These are phyloP conservation scores for Ceratocystis lukuohia DNA, from an alignment of 2,329 filamentous ascomycete genomes.

Conservation along the genomic window DNA sequence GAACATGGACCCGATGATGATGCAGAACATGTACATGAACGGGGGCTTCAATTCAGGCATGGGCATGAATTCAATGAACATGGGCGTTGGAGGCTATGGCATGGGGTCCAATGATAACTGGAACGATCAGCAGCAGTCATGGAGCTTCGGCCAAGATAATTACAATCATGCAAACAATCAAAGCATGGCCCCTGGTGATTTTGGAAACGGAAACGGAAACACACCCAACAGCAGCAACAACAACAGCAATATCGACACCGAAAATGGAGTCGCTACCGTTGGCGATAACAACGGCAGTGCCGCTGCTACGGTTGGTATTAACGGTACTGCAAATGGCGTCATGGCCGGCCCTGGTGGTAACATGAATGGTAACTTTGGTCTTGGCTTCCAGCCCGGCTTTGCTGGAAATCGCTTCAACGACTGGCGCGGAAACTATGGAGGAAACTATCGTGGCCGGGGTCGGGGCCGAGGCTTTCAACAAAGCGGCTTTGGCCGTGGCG, in stretches of 20 bases:
- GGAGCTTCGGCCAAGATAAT: conserved; percentile 80
- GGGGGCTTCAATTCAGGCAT: conserved; percentile 54
- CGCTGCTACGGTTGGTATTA: conserved; percentile 19
- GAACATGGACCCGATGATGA: conserved; percentile 69
- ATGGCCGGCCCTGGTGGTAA: background rate
- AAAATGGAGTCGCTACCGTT: conserved; percentile 16
- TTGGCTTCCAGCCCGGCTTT: conserved; percentile 11
- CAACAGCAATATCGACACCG: conserved; percentile 29
- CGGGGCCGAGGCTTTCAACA: conserved; percentile 17
- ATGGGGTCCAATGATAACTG: conserved; percentile 63
- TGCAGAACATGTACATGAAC: conserved; percentile 69
- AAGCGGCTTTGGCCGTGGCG: conserved; percentile 19
- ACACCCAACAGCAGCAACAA: conserved; percentile 39
- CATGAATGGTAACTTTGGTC: conserved; percentile 10
- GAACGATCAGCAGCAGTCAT: conserved; percentile 61
- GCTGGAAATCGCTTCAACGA: conserved; percentile 18
- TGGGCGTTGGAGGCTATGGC: conserved; percentile 58
- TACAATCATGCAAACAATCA: conserved; percentile 74
- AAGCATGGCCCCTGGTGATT: conserved; percentile 69
- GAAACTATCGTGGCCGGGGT: conserved; percentile 15
- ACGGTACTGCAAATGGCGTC: background rate
- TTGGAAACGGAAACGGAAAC: conserved; percentile 46
- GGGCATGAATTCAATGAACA: conserved; percentile 45
- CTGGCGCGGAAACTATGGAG: conserved; percentile 16
- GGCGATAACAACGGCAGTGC: conserved; percentile 25